Percentiles rank a stretch among this genome's conserved stretches.
Evolutionary conservation across 352 stramenopile genomes (phyloP).

Genomic region (Nothophytophthora sp.): DNA sequence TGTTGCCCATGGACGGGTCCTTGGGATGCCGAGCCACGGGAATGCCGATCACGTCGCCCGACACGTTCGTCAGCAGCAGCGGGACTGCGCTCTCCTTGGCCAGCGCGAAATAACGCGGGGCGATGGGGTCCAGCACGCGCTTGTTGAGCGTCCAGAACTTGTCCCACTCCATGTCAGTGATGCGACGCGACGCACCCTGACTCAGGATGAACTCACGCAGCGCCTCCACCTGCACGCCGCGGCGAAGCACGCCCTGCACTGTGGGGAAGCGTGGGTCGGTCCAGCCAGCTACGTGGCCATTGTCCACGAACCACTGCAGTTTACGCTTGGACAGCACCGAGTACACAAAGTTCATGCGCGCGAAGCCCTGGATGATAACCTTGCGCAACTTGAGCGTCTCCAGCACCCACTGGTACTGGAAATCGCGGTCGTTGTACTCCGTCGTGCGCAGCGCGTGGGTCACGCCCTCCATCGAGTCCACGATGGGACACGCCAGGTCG

Average conservation of each 20-base stretch:
- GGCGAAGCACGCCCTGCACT: constrained; percentile 95
- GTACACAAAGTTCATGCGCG: constrained; percentile 99
- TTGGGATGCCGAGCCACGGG: constrained; percentile 79
- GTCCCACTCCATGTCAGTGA: constrained; percentile 99
- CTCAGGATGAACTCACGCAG: constrained; percentile 98
- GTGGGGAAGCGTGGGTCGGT: constrained; percentile 99
- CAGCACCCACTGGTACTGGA: constrained; percentile 97
- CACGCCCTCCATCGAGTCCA: constrained; percentile 99
- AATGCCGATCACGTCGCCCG: constrained; percentile 56
- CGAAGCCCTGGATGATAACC: constrained; percentile 94
- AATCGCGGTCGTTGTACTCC: constrained; percentile 99
- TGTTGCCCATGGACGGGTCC: constrained; percentile 77
- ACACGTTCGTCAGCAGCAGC: constrained; percentile 88
- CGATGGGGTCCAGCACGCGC: constrained; percentile 95
- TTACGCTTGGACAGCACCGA: constrained; percentile 99
- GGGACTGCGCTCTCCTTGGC: constrained; percentile 87
- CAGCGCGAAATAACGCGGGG: constrained; percentile 97
- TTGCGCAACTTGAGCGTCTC: constrained; percentile 85
- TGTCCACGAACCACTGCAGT: constrained; percentile 99
- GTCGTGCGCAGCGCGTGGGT: constrained; percentile 99
- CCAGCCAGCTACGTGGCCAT: constrained; percentile 96
- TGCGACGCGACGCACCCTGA: constrained; percentile 95
- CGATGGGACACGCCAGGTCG: constrained; percentile 99
- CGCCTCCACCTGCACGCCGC: constrained; percentile 95
- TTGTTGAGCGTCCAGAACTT: constrained; percentile 99